These are phyloP conservation scores for Monilinia aucupariae DNA, from an alignment of 2,329 filamentous ascomycete genomes.

Conservation along the genomic window DNA sequence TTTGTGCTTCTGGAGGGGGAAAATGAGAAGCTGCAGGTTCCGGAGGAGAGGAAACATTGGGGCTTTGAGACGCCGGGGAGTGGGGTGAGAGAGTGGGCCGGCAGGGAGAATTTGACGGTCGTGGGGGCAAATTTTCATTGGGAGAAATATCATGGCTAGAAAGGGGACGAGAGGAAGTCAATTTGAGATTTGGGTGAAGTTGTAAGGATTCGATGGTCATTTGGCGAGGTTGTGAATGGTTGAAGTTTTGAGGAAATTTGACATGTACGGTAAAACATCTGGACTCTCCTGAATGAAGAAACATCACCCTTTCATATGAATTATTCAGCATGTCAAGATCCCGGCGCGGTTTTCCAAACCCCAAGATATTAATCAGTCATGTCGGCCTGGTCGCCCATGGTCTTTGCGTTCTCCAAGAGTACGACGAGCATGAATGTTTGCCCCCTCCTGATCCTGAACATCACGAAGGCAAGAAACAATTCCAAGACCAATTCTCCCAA, in stretches of 20 bases:
- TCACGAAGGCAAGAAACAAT: no score
- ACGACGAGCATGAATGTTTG: no score
- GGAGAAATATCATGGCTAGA: conserved; percentile 41
- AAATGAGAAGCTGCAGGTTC: conserved; percentile 41
- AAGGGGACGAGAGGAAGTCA: conserved; percentile 40
- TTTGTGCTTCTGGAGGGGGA: conserved; percentile 45
- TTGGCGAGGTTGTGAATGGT: background rate
- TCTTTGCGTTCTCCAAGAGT: no score
- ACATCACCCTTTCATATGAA: background rate
- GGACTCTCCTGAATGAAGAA: background rate
- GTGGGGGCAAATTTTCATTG: conserved; percentile 40
- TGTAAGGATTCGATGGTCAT: background rate
- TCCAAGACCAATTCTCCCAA: no score
- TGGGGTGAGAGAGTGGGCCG: conserved; percentile 48
- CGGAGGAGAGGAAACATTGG: conserved; percentile 49
- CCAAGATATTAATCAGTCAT: no score
- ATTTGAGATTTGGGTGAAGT: background rate
- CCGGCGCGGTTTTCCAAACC: no score
- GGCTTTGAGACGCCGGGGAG: conserved; percentile 45
- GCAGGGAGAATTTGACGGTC: conserved; percentile 43
- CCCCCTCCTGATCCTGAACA: no score
- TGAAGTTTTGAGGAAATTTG: no score
- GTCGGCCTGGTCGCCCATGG: no score
- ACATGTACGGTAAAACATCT: background rate
- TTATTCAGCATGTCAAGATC: no score